A percentile compares a stretch with the other conserved stretches of the same genome.
Conservation (phyloP, 1,139 yeast genomes). For the Sugiyamaella sp. region DNA sequence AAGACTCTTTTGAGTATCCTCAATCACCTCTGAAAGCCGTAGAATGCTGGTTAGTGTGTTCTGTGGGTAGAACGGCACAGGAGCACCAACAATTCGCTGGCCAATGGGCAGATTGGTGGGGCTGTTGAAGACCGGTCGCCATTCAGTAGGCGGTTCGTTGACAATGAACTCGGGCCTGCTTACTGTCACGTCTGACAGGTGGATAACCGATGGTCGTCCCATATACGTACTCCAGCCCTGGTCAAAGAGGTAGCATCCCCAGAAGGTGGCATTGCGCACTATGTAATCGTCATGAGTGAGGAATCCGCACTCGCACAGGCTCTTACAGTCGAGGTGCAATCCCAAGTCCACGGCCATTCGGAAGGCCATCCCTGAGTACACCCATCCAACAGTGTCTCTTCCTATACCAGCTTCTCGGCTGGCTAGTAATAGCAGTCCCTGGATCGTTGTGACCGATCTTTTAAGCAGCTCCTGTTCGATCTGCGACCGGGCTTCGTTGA, state of each 20-base stretch:
- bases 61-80: conserved; percentile 24
- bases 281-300: conserved; percentile 31
- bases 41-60: conserved; percentile 25
- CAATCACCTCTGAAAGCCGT: conserved; percentile 26
- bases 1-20: conserved; percentile 22
- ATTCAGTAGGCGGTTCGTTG: conserved; percentile 24
- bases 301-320: conserved; percentile 29
- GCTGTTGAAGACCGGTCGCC: conserved; percentile 25
- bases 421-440: conserved; percentile 31
- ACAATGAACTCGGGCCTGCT: conserved; percentile 21
- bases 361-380: conserved; percentile 36
- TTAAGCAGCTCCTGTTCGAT: conserved; percentile 25
- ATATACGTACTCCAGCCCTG: conserved; percentile 35
- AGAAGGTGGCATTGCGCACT: conserved; percentile 32
- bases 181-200: conserved; percentile 30
- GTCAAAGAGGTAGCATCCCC: conserved; percentile 36
- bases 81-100: conserved; percentile 20
- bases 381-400: conserved; percentile 35
- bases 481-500: conserved; percentile 25
- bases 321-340: conserved; percentile 31
- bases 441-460: conserved; percentile 31
- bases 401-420: conserved; percentile 35
- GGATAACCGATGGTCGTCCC: conserved; percentile 34
- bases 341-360: conserved; percentile 37
- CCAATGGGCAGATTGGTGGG: conserved; percentile 17